Evolutionary conservation across 2,329 filamentous ascomycete species (phyloP), one percentile per base, ranked within the genome.

Genomic region (Monilinia vaccinii-corymbosi): DNA sequence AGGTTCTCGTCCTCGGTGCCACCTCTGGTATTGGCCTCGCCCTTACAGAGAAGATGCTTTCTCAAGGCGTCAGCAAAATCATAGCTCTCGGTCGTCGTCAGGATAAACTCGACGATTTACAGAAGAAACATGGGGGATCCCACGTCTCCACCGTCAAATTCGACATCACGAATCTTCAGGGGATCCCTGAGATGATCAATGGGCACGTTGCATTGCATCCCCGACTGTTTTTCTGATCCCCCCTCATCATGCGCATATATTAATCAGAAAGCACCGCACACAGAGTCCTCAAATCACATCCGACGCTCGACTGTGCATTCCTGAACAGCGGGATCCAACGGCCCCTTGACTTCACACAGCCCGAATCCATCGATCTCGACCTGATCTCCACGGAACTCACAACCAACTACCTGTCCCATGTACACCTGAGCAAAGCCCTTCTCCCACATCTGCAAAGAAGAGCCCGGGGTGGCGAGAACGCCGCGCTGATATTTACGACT

Each of bases 51-150:
- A 74, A 72, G 13, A 69, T 81, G 53, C 65, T 83, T 46, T 67
- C 74, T 4, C 71, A 77, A 45, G 71, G 77, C 60, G 72, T 77
- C 56, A 78, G 79, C 65, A 63, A 63, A 48, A 80, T 85, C 38
- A 79, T 82, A 28, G 78, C 75, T 13, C 79, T 82, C 4, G 82
- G 81, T 18, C 77, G 81, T 14, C 78, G 80, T 44, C 70, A 77
- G 67, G 75, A 80, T 6, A 73, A 75, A 14, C 75, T 84, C 1
- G 32, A 60, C n/a, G 32, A 45, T 50, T 10, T 34, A 25, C 75
- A 79, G 18, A 71, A 71, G 55, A 51, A 60, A 52, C 44, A 40
- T 57, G 32, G 57, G 31, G 11, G 18, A 36, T 14, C 49, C 2
- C 47, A 60, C 48, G 21, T 48, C 6, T 44, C 45, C 4, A 40